Percentiles rank a stretch among this genome's conserved stretches.
Evolutionary conservation across 1,284 basidiomycete species (phyloP).

Genomic region (Cryptococcus depauperatus): DNA sequence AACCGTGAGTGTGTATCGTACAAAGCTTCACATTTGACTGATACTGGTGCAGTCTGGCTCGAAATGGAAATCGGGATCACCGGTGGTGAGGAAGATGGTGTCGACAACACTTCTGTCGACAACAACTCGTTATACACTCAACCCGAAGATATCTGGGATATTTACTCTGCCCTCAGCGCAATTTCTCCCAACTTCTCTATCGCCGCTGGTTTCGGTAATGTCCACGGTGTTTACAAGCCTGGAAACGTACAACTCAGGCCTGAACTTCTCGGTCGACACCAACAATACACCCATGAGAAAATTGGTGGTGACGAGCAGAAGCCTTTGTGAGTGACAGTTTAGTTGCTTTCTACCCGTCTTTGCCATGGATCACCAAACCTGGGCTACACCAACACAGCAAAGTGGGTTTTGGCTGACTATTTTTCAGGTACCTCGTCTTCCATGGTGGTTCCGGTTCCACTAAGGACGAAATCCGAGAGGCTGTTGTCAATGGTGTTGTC

Average conservation of each 20-base stretch:
- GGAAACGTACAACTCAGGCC: slow-evolving; percentile 90
- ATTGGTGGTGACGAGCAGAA: slow-evolving; percentile 58
- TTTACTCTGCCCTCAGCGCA: slow-evolving; percentile 71
- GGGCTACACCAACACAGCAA: neutral
- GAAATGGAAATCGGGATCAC: slow-evolving; percentile 99
- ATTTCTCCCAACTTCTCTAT: slow-evolving; percentile 94
- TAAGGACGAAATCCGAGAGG: slow-evolving; percentile 91
- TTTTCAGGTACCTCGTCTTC: slow-evolving; percentile 87
- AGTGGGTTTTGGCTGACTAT: slow-evolving; percentile 8
- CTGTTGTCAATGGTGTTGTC: slow-evolving; percentile 85
- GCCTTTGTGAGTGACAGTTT: slow-evolving; percentile 68
- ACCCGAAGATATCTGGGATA: slow-evolving; percentile 91
- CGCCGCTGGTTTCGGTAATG: slow-evolving; percentile 86
- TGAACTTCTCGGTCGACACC: slow-evolving; percentile 87
- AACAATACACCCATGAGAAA: slow-evolving; percentile 66
- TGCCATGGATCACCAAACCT: too few relatives aligned
- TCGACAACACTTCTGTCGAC: slow-evolving; percentile 92
- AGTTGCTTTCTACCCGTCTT: too few relatives aligned
- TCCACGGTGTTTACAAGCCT: slow-evolving; percentile 92
- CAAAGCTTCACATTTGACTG: slow-evolving; percentile 1
- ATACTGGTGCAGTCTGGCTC: slow-evolving; percentile 61
- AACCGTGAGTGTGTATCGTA: slow-evolving; percentile 47
- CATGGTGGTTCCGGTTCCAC: slow-evolving; percentile 98
- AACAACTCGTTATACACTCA: slow-evolving; percentile 94
- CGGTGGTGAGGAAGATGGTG: slow-evolving; percentile 98